Conservation (phyloP, 129 eudicot genomes). For the Pittosporum tobira region DNA sequence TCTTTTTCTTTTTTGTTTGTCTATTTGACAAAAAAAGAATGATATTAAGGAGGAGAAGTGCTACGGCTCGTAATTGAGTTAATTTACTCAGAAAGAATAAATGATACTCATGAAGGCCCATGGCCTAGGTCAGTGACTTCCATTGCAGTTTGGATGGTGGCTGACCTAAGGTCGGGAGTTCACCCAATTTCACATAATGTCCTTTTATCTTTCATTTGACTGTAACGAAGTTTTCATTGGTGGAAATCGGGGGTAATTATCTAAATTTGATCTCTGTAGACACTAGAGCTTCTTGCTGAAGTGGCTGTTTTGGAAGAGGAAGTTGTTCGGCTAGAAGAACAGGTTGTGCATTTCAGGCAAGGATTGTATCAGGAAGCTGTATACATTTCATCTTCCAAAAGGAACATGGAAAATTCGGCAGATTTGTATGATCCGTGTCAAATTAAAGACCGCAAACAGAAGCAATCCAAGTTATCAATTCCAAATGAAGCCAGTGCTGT, state of each 20-base stretch:
- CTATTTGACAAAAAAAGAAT: background rate
- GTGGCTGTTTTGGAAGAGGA: slow-evolving; percentile 95
- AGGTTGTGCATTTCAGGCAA: slow-evolving; percentile 65
- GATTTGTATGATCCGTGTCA: slow-evolving; percentile 25
- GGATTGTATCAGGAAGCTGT: slow-evolving; percentile 69
- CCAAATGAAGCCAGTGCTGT: slow-evolving; percentile 35
- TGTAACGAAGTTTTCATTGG: background rate
- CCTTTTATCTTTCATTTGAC: background rate
- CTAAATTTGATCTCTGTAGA: slow-evolving; percentile 27
- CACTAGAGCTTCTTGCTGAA: slow-evolving; percentile 79
- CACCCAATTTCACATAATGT: background rate
- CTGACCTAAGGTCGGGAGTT: background rate
- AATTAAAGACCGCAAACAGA: slow-evolving; percentile 25
- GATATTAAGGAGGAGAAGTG: background rate
- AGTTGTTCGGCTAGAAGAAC: slow-evolving; percentile 75
- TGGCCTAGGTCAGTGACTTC: too few species aligned
- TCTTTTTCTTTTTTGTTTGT: background rate
- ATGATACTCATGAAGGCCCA: background rate
- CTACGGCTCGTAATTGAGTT: background rate
- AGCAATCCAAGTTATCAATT: slow-evolving; percentile 36
- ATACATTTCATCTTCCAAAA: slow-evolving; percentile 44
- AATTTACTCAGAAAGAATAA: background rate
- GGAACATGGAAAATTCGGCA: slow-evolving; percentile 39
- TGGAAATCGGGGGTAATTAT: background rate
- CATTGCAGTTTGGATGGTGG: too few species aligned